Evolutionary conservation across 331 rosid species (phyloP), one percentile per base, ranked within the genome.

Genomic region (Stylosanthes scabra): DNA sequence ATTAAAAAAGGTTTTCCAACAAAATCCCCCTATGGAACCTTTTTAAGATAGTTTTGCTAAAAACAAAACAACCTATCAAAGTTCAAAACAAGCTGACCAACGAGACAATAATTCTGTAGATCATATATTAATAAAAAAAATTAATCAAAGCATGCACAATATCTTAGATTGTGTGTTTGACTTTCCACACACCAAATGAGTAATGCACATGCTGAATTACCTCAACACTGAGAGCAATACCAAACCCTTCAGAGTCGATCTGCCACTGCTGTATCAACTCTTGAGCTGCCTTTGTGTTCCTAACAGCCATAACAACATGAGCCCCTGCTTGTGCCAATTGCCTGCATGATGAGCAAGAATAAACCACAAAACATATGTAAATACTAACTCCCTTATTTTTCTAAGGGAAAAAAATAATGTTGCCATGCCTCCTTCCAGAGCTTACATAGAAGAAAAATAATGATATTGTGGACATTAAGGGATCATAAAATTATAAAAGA

Each of bases 251-350:
- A 88, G 97, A 88, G 69, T 91, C 97, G 54, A 66, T 79, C 83
- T 92, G 97, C 99, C 99, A 95, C 66, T 87, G 86, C 84, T 84
- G 96, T 66, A 95, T 90, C 90, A 95, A 81, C 41, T 88, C 97
- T n/a, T 71, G 81, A 40, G 97, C 97, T 11, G 83, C 91, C 63
- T 91, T 86, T 12, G 91, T 80, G 72, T 95, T 95, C 93, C 99
- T 95, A 70, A 95, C 99, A 2, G 99, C 97, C 99, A 95, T 95
- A 63, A 95, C 91, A 72, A 95, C 97, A 83, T 95, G 97, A 12
- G 97, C 99, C 56, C 99, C 99, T 7, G 96, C 68, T 77, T 91
- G 90, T 47, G 97, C 99, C 85, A 95, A 80, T 74, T 95, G 99
- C 96, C 99, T 94, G 85, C 66, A 82, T 70, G 68, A 74, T 80